Percentiles rank a stretch among this genome's conserved stretches.
Conservation (phyloP, 306 rosid species). For the Mucuna pruriens region DNA sequence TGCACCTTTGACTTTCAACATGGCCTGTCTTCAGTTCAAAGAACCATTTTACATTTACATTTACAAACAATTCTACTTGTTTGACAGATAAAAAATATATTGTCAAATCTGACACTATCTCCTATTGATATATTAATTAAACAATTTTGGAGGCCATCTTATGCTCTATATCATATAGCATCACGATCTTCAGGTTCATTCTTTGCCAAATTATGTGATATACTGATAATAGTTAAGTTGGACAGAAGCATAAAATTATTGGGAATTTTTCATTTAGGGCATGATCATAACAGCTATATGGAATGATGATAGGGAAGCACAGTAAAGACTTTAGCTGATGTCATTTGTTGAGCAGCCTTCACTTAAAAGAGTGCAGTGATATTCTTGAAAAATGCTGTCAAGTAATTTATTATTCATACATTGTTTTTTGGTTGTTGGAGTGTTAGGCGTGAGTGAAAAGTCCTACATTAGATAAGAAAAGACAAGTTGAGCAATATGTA, state of each 20-base stretch:
- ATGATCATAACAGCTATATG: background rate
- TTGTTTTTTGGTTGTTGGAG: background rate
- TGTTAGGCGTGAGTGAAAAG: background rate
- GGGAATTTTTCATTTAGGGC: background rate
- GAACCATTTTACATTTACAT: background rate
- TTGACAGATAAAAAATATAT: background rate
- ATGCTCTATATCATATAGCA: background rate
- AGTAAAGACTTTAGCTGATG: background rate
- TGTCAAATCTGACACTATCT: background rate
- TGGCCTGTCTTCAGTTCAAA: slow-evolving; percentile 2
- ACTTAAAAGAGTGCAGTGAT: background rate
- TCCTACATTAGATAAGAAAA: background rate
- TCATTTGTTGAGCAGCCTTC: background rate
- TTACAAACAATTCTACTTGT: background rate
- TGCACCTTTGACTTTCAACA: slow-evolving; percentile 7
- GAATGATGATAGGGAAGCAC: background rate
- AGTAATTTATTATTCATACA: background rate
- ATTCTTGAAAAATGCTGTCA: background rate
- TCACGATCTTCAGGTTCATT: background rate
- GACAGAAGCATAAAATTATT: background rate
- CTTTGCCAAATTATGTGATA: background rate
- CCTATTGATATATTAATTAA: background rate
- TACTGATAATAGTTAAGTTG: background rate
- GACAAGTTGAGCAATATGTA: background rate
- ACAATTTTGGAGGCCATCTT: slow-evolving; percentile 26